phyloP scores from a whole-genome alignment of 768 basidiomycete genomes.

The Amanita exitialis region DNA sequence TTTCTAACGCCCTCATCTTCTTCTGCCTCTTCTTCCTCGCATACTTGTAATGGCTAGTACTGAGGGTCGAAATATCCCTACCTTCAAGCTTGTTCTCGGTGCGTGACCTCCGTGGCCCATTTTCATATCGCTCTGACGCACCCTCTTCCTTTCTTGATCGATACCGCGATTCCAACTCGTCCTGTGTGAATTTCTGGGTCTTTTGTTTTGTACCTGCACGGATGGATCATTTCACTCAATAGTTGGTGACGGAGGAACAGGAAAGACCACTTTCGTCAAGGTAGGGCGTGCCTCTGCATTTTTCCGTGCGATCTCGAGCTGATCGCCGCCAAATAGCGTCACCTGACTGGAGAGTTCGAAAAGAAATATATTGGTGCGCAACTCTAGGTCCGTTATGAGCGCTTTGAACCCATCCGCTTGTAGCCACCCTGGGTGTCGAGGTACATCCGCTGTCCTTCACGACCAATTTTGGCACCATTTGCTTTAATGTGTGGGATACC shows the following conservation, averaged over 20 bases:
- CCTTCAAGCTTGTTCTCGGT: constrained; percentile 99
- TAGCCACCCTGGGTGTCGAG: constrained; percentile 99
- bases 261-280: constrained; percentile 99
- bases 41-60: constrained; percentile 24
- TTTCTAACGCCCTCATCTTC: constrained; percentile 19
- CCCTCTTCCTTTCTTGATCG: constrained; percentile 36
- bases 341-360: constrained; percentile 99
- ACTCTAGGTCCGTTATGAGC: background rate
- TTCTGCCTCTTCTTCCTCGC: constrained; percentile 13
- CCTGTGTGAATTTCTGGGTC: constrained; percentile 1
- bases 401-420: constrained; percentile 4
- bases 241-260: constrained; percentile 97
- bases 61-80: constrained; percentile 44
- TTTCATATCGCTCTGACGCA: constrained; percentile 16
- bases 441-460: constrained; percentile 94
- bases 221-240: constrained; percentile 11
- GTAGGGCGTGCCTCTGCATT: constrained; percentile 26
- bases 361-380: constrained; percentile 96
- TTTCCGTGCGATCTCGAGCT: constrained; percentile 39
- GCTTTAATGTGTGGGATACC: constrained; percentile 99
- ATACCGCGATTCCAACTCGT: constrained; percentile 23
- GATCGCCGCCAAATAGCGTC: constrained; percentile 62
- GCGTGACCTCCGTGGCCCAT: constrained; percentile 20
- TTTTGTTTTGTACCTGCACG: constrained; percentile 10
- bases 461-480: constrained; percentile 98